These are phyloP conservation scores for Hypoxylon trugodes DNA, from an alignment of 495 filamentous ascomycete genomes.

Conservation along the genomic window DNA sequence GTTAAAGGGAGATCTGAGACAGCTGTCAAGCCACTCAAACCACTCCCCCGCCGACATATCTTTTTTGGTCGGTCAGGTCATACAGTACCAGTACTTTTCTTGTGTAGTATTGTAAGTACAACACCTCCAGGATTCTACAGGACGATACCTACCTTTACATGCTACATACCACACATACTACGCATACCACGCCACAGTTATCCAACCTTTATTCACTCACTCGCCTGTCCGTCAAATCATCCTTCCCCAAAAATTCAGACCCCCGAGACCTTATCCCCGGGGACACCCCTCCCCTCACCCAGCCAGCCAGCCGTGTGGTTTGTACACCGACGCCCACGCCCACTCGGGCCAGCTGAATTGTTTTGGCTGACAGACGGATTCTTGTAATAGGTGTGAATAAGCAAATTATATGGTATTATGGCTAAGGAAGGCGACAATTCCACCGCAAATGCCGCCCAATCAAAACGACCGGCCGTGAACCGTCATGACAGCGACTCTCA, in stretches of 20 bases:
- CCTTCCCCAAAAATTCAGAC: slow-evolving; percentile 20
- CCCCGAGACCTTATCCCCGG: slow-evolving; percentile 37
- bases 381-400: slow-evolving; percentile 30
- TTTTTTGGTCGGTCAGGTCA: slow-evolving; percentile 23
- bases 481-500: slow-evolving; percentile 50
- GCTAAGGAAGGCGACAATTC: slow-evolving; percentile 39
- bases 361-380: slow-evolving; percentile 34
- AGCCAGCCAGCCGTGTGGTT: slow-evolving; percentile 14
- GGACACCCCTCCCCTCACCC: slow-evolving; percentile 20
- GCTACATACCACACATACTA: too few species aligned
- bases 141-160: slow-evolving; percentile 25
- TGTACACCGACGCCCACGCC: slow-evolving; percentile 38
- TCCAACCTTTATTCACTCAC: neutral
- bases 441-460: slow-evolving; percentile 52
- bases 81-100: slow-evolving; percentile 16
- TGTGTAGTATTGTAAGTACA: slow-evolving; percentile 26
- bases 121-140: slow-evolving; percentile 18
- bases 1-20: slow-evolving; percentile 29
- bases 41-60: slow-evolving; percentile 34
- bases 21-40: slow-evolving; percentile 35
- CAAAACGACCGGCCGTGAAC: slow-evolving; percentile 53
- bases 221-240: slow-evolving; percentile 20
- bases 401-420: slow-evolving; percentile 25
- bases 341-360: slow-evolving; percentile 34
- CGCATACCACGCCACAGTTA: slow-evolving; percentile 22